Base-by-base conservation (phyloP, 495 filamentous ascomycete genomes). In the Darksidea phi region DNA sequence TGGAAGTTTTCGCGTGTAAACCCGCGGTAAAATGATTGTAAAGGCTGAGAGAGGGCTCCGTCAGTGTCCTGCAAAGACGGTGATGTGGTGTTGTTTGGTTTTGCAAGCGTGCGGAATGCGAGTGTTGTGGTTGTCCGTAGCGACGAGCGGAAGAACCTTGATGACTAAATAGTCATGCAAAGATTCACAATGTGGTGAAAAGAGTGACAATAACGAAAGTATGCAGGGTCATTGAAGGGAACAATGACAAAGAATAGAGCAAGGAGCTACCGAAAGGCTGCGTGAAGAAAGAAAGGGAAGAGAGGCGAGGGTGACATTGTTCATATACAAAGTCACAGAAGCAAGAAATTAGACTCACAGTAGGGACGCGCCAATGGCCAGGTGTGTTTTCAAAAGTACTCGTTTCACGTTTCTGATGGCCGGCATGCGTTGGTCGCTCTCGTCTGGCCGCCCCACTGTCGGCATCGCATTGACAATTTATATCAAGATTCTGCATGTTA, bases 61-160 rank as follows among this genome's bases (percentile, higher is more conserved):
- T 67, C 65, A 67, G 65, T 67, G 65, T 41, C 65, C 55, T 57
- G 65, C 65, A 63, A 60, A 58, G 65, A 63, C 64, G 54, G 15
- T 49, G 48, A 0, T 45, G 34, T 52, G 45, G 48, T 55, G 11
- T 50, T 53, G 37, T 66, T 45, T 5, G 41, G 18, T 28, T 50
- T 50, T 46, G 26, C 12, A 43, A 41, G 24, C 32, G 38, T 23
- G 41, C 28, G 36, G 37, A 42, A 36, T 48, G 45, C 18, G 34
- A 21, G 7, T 20, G 37, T n/a, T 6, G 20, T 18, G 36, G 25
- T 34, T 21, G 47, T 32, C 32, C 10, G 21, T 18, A 18, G 10
- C 28, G 6, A 25, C n/a, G 23, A 51, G 37, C 17, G 47, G 8
- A 37, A 42, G 26, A 42, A 47, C 46, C 25, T 25, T 25, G 24